These are phyloP conservation scores for Dimargaris verticillata DNA, from an alignment of 192 early-diverging fungal species.

Conservation along the genomic window DNA sequence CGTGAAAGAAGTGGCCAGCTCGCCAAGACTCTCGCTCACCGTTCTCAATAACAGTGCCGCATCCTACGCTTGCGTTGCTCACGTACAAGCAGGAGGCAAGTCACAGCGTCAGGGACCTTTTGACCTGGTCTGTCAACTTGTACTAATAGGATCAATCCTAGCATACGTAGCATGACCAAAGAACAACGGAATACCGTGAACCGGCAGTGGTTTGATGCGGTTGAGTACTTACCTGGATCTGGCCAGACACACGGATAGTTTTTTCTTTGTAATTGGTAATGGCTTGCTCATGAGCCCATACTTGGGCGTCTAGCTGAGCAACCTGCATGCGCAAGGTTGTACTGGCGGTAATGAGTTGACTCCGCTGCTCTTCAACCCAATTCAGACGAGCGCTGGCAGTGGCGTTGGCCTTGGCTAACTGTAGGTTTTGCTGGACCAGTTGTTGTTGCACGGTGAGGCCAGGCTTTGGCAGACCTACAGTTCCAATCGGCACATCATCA, in stretches of 20 bases:
- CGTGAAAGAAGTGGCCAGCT: too few species aligned
- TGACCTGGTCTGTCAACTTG: neutral
- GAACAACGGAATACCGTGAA: neutral
- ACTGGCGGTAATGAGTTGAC: neutral
- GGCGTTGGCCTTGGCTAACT: constrained; percentile 1
- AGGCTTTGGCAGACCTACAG: neutral
- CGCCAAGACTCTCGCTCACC: too few species aligned
- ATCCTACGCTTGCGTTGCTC: neutral
- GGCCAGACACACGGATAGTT: neutral
- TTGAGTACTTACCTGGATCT: neutral
- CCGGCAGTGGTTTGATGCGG: neutral
- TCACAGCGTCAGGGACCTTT: neutral
- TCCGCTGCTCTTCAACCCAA: neutral
- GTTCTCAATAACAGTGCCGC: neutral
- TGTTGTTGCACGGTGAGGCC: neutral
- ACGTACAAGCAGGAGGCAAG: neutral
- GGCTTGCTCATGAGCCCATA: neutral
- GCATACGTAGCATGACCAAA: too few species aligned
- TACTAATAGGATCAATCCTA: neutral
- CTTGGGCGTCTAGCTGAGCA: neutral
- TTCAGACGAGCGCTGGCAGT: neutral
- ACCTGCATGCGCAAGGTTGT: neutral
- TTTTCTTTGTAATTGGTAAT: neutral
- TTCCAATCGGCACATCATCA: neutral
- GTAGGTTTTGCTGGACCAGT: neutral